Conservation (phyloP, 495 filamentous ascomycete species). For the Penicillium egyptiacum region DNA sequence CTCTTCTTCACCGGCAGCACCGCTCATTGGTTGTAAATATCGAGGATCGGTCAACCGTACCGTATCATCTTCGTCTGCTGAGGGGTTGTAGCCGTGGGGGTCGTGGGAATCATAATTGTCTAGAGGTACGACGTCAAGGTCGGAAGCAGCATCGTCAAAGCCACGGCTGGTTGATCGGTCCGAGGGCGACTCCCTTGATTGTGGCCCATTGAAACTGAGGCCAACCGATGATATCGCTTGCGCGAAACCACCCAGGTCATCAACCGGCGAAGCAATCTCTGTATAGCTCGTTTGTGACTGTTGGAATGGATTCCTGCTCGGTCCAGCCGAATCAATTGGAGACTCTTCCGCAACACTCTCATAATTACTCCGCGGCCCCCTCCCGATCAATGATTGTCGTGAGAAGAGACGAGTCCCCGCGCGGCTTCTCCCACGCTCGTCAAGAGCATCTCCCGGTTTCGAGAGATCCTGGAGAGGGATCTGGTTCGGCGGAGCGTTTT, state of each 20-base stretch:
- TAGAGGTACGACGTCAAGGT: constrained; percentile 36
- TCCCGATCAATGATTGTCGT: constrained; percentile 38
- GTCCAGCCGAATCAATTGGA: constrained; percentile 36
- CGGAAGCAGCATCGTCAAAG: constrained; percentile 30
- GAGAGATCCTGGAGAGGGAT: constrained; percentile 85
- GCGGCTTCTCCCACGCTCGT: constrained; percentile 32
- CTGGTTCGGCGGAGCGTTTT: constrained; percentile 53
- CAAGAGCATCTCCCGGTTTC: constrained; percentile 44
- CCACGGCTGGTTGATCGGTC: constrained; percentile 21
- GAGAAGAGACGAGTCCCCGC: constrained; percentile 37
- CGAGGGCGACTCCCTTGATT: constrained; percentile 22
- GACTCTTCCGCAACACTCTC: constrained; percentile 55
- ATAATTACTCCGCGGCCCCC: constrained; percentile 45
- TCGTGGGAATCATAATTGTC: constrained; percentile 29
- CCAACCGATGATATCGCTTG: constrained; percentile 61
- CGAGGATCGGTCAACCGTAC: constrained; percentile 62
- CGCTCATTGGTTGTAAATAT: constrained; percentile 67
- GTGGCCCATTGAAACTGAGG: constrained; percentile 51
- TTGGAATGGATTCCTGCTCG: constrained; percentile 28
- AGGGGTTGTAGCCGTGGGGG: constrained; percentile 49
- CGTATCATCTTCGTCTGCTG: constrained; percentile 61
- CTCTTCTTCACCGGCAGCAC: constrained; percentile 48
- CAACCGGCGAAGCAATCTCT: constrained; percentile 44
- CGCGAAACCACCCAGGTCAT: constrained; percentile 55
- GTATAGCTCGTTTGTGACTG: constrained; percentile 29